phyloP scores from a whole-genome alignment of 139 green algal species.

The Coelastrella sp. region DNA sequence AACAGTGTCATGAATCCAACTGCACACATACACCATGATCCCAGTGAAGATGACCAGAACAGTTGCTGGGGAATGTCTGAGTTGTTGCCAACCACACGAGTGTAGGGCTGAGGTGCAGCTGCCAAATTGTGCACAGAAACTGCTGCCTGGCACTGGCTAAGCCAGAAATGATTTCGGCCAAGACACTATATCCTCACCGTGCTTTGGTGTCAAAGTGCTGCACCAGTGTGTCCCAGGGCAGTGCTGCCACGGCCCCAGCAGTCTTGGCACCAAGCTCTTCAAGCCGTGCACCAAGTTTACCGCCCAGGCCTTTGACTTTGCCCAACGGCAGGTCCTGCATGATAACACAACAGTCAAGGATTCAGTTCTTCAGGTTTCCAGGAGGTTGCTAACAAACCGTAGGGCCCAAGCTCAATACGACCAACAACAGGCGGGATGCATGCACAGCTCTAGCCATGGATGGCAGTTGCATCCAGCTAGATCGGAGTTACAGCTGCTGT shows the following conservation, averaged over 20 bases:
- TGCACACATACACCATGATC: slow-evolving; percentile 10
- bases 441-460: neutral
- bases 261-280: slow-evolving; percentile 67
- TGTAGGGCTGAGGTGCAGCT: too few relatives aligned
- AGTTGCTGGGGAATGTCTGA: neutral
- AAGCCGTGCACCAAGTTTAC: slow-evolving; percentile 86
- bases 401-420: too few relatives aligned
- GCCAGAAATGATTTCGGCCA: neutral
- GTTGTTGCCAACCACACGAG: too few relatives aligned
- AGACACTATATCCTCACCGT: neutral
- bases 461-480: neutral
- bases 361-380: too few relatives aligned
- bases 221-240: slow-evolving; percentile 60
- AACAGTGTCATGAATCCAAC: slow-evolving; percentile 51
- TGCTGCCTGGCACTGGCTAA: neutral
- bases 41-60: slow-evolving; percentile 14
- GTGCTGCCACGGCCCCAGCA: slow-evolving; percentile 67
- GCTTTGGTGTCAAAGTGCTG: slow-evolving; percentile 33
- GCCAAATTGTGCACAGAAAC: too few relatives aligned
- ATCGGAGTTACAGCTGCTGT: neutral
- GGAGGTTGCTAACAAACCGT: too few relatives aligned
- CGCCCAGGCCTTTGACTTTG: slow-evolving; percentile 91
- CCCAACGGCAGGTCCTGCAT: slow-evolving; percentile 77
- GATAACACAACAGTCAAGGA: too few relatives aligned
- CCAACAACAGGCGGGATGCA: too few relatives aligned